Evolutionary conservation across 768 basidiomycete species (phyloP).

Genomic region (Kondoa subrosea): DNA sequence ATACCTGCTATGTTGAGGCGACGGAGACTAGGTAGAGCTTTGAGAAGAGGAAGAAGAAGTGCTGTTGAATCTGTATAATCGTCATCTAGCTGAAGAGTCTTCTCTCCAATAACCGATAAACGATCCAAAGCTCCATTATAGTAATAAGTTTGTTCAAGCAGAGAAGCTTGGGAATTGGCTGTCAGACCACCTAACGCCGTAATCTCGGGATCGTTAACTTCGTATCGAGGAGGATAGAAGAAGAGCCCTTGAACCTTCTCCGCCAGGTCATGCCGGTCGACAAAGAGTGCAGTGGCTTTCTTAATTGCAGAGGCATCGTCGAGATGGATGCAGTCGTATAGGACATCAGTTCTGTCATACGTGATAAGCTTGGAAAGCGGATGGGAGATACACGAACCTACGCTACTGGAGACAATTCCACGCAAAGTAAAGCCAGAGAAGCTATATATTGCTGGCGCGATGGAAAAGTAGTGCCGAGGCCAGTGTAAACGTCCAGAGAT

Average conservation of each 20-base stretch:
- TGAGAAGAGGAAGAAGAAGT: no score
- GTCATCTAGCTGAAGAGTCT: neutral
- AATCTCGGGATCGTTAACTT: no score
- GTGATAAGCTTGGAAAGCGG: neutral
- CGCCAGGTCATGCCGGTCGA: neutral
- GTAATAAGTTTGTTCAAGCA: neutral
- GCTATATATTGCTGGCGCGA: neutral
- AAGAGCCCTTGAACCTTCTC: neutral
- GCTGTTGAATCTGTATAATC: no score
- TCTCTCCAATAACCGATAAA: neutral
- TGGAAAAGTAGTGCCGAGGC: neutral
- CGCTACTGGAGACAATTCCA: neutral
- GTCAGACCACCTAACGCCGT: neutral
- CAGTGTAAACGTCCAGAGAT: neutral
- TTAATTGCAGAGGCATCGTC: neutral
- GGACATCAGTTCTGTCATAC: neutral
- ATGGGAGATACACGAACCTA: neutral
- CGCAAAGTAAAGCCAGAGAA: neutral
- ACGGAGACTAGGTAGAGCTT: no score
- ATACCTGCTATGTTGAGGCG: no score
- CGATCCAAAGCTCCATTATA: neutral
- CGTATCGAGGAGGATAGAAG: neutral
- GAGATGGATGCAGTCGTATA: neutral
- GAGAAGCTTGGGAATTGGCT: neutral
- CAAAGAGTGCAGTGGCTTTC: neutral